Conservation (phyloP, 345 rosid species). For the Heritiera littoralis region DNA sequence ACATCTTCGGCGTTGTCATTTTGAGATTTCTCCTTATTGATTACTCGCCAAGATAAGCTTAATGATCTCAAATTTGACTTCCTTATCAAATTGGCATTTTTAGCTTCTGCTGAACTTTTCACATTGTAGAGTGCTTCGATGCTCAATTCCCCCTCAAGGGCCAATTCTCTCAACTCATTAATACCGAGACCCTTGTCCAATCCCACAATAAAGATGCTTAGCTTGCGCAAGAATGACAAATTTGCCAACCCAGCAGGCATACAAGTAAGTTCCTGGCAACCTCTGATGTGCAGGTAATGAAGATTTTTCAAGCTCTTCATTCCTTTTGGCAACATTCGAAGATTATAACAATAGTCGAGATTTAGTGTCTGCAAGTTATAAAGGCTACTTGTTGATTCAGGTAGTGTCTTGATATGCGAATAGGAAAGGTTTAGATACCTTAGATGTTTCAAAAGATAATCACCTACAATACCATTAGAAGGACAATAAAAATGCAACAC, state of each 20-base stretch:
- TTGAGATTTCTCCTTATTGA: not conserved
- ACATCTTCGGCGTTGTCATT: slow-evolving; percentile 10
- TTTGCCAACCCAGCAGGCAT: not conserved
- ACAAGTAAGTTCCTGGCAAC: not conserved
- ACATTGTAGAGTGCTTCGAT: not conserved
- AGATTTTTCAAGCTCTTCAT: not conserved
- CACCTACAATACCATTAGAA: not conserved
- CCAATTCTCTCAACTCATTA: not conserved
- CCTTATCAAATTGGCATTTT: not conserved
- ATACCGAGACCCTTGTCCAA: not conserved
- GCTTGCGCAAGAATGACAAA: not conserved
- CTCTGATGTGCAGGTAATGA: not conserved
- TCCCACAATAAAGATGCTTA: not conserved
- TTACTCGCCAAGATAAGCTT: not conserved
- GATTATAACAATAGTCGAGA: accelerated
- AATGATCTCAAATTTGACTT: slow-evolving; percentile 5
- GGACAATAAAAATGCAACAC: not conserved
- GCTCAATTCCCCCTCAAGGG: not conserved
- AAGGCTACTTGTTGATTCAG: not conserved
- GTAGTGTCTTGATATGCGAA: not conserved
- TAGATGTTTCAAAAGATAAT: not conserved
- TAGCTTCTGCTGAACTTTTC: not conserved
- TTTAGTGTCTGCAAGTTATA: not conserved
- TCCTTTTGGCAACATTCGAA: not conserved
- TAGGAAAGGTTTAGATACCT: slow-evolving; percentile 1